Evolutionary conservation across 2,329 filamentous ascomycete species (phyloP).

Genomic region (Calonectria leucothoes): DNA sequence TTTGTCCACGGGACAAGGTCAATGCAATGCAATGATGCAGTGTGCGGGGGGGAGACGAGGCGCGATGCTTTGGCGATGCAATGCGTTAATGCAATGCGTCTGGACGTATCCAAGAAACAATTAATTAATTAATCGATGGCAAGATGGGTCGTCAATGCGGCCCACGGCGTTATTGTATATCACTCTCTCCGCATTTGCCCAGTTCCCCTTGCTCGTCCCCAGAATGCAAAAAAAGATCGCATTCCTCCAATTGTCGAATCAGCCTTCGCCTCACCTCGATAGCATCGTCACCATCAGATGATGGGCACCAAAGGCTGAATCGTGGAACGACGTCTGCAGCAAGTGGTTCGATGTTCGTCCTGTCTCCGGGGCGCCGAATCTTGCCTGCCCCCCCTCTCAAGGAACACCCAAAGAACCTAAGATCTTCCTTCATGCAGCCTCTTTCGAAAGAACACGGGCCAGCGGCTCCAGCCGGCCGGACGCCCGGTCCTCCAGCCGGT

Average conservation of each 20-base stretch:
- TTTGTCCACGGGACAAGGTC: slow-evolving; percentile 26
- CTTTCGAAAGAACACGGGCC: slow-evolving; percentile 35
- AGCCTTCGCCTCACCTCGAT: neutral
- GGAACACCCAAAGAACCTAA: slow-evolving; percentile 26
- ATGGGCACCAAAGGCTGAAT: slow-evolving; percentile 29
- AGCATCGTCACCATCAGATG: slow-evolving; percentile 40
- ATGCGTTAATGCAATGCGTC: slow-evolving; percentile 28
- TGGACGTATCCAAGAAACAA: slow-evolving; percentile 12
- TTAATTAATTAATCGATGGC: slow-evolving; percentile 26
- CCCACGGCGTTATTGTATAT: slow-evolving; percentile 33
- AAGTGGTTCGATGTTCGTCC: slow-evolving; percentile 43
- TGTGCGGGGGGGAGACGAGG: neutral
- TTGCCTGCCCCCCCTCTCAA: slow-evolving; percentile 27
- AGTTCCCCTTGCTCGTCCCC: slow-evolving; percentile 3
- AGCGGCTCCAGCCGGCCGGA: slow-evolving; percentile 40
- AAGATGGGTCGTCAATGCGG: slow-evolving; percentile 5
- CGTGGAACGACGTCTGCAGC: slow-evolving; percentile 39
- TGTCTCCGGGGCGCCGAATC: slow-evolving; percentile 36
- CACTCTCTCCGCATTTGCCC: slow-evolving; percentile 27
- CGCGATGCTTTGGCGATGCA: slow-evolving; percentile 12
- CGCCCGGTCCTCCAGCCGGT: slow-evolving; percentile 29
- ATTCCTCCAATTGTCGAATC: slow-evolving; percentile 22
- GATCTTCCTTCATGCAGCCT: slow-evolving; percentile 31
- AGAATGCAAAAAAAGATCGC: slow-evolving; percentile 15
- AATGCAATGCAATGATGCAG: slow-evolving; percentile 16